phyloP scores from a whole-genome alignment of 169 alveolate genomes.

The Eimeria necatrix region DNA sequence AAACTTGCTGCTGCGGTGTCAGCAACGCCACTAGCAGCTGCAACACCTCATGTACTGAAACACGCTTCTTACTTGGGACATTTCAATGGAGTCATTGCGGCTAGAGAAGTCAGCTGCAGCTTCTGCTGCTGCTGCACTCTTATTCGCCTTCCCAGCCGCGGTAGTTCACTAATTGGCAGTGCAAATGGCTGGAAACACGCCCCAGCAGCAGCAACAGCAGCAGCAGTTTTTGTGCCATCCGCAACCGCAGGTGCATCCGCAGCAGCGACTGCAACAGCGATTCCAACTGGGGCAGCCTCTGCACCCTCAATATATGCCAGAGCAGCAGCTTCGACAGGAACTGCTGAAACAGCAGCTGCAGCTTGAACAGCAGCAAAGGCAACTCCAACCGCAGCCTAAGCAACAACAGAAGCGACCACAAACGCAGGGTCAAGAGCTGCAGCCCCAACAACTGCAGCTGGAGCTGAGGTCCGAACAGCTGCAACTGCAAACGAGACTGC shows the following conservation, averaged over 20 bases:
- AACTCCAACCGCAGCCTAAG: background rate
- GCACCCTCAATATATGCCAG: background rate
- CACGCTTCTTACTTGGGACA: too few species aligned
- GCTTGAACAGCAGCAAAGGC: background rate
- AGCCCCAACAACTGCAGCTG: background rate
- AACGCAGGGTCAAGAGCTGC: background rate
- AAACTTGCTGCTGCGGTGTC: background rate
- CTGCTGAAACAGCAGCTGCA: background rate
- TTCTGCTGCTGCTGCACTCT: slow-evolving; percentile 1
- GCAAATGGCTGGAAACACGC: background rate
- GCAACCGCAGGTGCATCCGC: background rate
- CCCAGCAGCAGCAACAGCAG: background rate
- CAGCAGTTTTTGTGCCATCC: background rate
- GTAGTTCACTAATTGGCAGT: background rate
- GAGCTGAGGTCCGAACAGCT: background rate
- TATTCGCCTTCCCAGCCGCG: background rate
- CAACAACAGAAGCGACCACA: background rate
- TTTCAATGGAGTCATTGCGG: background rate
- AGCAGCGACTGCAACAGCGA: background rate
- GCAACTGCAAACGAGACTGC: background rate
- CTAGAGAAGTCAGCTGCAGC: background rate
- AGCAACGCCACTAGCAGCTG: background rate
- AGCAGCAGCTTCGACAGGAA: slow-evolving; percentile 7
- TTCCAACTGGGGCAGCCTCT: background rate
- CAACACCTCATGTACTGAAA: too few species aligned